Evolutionary conservation across 768 basidiomycete genomes (phyloP).

Genomic region (Amanita polypyramis): DNA sequence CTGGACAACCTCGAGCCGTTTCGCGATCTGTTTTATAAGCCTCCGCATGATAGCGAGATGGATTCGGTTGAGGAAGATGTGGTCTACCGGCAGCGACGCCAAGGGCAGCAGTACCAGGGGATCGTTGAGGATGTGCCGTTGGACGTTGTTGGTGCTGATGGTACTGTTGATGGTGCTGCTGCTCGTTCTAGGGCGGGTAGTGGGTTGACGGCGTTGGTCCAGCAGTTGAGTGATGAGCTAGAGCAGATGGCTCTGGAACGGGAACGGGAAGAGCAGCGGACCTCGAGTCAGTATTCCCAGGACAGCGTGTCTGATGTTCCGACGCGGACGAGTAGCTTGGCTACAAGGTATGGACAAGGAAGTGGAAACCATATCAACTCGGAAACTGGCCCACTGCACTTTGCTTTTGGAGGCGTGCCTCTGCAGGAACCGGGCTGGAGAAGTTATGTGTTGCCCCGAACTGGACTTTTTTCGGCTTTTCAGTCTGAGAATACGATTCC

Average conservation of each 20-base stretch:
- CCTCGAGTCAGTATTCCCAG: conserved; percentile 21
- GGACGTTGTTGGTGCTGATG: conserved; percentile 20
- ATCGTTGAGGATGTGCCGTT: conserved; percentile 17
- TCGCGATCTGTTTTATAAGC: conserved; percentile 64
- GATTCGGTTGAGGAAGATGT: conserved; percentile 12
- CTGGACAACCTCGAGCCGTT: conserved; percentile 65
- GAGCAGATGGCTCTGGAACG: conserved; percentile 26
- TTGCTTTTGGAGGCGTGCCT: conserved; percentile 26
- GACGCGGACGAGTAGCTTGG: neutral
- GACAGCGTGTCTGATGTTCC: conserved; percentile 1
- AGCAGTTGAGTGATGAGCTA: conserved; percentile 41
- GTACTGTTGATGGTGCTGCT: conserved; percentile 16
- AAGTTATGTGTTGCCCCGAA: conserved; percentile 8
- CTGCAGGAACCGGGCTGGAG: conserved; percentile 15
- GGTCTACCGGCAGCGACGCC: too few relatives aligned
- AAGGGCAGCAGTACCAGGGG: too few relatives aligned
- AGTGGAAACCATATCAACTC: conserved; percentile 14
- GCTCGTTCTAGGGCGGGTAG: conserved; percentile 30
- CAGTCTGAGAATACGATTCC: conserved; percentile 31
- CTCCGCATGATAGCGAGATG: conserved; percentile 19
- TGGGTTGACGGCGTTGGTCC: conserved; percentile 37
- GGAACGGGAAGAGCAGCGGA: conserved; percentile 17
- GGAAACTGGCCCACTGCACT: conserved; percentile 23
- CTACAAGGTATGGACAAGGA: too few relatives aligned
- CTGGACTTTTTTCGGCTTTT: conserved; percentile 25